Evolutionary conservation across 305 asterid genomes (phyloP).

Genomic region (Nicotiana rustica): DNA sequence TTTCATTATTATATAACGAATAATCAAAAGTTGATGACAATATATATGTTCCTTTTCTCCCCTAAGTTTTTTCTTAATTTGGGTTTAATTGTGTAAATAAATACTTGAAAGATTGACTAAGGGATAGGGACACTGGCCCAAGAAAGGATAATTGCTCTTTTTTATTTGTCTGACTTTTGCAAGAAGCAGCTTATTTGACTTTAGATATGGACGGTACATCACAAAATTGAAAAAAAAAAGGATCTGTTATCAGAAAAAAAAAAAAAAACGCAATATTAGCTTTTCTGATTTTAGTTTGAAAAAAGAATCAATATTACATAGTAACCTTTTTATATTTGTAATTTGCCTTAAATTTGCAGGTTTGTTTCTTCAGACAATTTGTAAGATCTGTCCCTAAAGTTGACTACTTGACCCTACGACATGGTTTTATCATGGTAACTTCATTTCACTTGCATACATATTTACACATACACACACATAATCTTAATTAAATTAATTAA

Average conservation of each 20-base stretch:
- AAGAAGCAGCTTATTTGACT: background rate
- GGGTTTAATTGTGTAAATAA: too few relatives aligned
- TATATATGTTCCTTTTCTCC: too few relatives aligned
- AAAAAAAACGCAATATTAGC: background rate
- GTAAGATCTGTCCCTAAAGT: slow-evolving; percentile 87
- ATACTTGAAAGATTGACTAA: background rate
- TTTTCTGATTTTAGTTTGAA: background rate
- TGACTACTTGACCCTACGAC: slow-evolving; percentile 83
- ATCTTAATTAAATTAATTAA: too few relatives aligned
- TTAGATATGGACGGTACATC: background rate
- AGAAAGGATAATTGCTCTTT: background rate
- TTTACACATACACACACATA: too few relatives aligned
- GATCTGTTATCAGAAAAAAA: too few relatives aligned
- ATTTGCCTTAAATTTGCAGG: slow-evolving; percentile 48
- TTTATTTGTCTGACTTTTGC: background rate
- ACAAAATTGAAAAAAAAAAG: background rate
- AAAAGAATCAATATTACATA: background rate
- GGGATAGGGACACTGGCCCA: background rate
- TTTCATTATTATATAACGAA: too few relatives aligned
- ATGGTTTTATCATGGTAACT: slow-evolving; percentile 82
- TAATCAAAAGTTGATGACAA: too few relatives aligned
- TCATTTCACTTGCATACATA: background rate
- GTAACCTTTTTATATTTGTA: background rate
- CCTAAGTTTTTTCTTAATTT: too few relatives aligned
- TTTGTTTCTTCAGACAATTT: slow-evolving; percentile 88